These are phyloP conservation scores for Pythium myriotylum DNA, from an alignment of 352 stramenopile species.

Conservation along the genomic window DNA sequence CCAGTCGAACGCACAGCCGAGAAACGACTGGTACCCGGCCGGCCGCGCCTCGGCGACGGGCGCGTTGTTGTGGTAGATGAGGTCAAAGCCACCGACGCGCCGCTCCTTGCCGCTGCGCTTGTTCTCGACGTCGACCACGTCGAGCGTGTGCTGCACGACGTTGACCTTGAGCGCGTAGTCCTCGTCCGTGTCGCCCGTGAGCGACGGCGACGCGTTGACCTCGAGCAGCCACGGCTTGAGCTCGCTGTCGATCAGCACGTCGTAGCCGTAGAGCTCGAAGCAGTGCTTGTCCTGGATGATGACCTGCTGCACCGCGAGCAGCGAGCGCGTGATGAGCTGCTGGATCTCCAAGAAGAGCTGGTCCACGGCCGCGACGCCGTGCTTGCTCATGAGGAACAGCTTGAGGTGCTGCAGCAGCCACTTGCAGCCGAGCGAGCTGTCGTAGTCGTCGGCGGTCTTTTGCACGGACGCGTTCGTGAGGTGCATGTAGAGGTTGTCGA, in stretches of 20 bases:
- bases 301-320: conserved; percentile 81
- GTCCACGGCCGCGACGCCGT: conserved; percentile 63
- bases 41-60: conserved; percentile 40
- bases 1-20: conserved; percentile 57
- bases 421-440: conserved; percentile 63
- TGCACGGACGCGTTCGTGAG: conserved; percentile 94
- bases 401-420: conserved; percentile 63
- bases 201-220: conserved; percentile 78
- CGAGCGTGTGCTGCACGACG: conserved; percentile 86
- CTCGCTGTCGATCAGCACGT: conserved; percentile 83
- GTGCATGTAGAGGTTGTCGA: conserved; percentile 81
- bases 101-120: conserved; percentile 43
- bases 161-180: conserved; percentile 88
- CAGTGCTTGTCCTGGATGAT: conserved; percentile 91
- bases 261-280: conserved; percentile 92
- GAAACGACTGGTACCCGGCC: conserved; percentile 57
- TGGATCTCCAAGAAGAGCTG: conserved; percentile 85
- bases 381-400: conserved; percentile 67
- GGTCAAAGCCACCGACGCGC: conserved; percentile 70
- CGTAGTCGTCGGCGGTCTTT: conserved; percentile 82
- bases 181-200: conserved; percentile 61
- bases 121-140: conserved; percentile 86
- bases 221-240: conserved; percentile 89
- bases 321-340: conserved; percentile 78
- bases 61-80: conserved; percentile 61